Evolutionary conservation across 352 stramenopile genomes (phyloP).

Genomic region (Saprolegnia parasitica): DNA sequence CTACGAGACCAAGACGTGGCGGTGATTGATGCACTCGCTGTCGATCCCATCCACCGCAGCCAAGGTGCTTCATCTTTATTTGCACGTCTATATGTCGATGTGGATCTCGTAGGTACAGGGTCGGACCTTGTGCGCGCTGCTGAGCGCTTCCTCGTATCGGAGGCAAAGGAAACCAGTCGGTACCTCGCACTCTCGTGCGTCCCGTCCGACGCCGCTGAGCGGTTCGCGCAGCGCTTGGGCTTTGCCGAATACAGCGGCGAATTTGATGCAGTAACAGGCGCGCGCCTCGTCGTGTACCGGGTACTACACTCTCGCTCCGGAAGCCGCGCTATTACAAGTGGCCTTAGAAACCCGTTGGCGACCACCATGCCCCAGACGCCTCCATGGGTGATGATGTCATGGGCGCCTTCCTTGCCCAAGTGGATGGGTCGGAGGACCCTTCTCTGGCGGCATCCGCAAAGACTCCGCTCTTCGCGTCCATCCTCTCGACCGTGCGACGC

Average conservation of each 20-base stretch:
- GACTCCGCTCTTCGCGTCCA: conserved; percentile 8
- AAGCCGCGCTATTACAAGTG: neutral
- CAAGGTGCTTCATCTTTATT: neutral
- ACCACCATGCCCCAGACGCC: neutral
- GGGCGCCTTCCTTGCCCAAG: conserved; percentile 26
- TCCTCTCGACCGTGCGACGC: conserved; percentile 12
- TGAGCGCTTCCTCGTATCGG: neutral
- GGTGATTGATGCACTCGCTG: conserved; percentile 14
- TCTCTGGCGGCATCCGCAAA: neutral
- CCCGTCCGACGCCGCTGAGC: neutral
- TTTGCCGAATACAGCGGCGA: conserved; percentile 6
- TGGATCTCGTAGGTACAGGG: neutral
- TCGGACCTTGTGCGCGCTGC: conserved; percentile 2
- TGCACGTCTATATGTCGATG: neutral
- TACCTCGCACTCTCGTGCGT: neutral
- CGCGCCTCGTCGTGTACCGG: conserved; percentile 13
- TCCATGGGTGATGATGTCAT: conserved; percentile 25
- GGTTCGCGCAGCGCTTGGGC: neutral
- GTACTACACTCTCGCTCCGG: neutral
- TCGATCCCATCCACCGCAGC: neutral
- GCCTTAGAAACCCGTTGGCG: conserved; percentile 17
- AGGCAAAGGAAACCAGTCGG: neutral
- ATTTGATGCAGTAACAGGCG: neutral
- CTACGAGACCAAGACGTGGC: neutral
- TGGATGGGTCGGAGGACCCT: neutral